These are phyloP conservation scores for Fusarium sp. DNA, from an alignment of 2,329 filamentous ascomycete species.

Conservation along the genomic window DNA sequence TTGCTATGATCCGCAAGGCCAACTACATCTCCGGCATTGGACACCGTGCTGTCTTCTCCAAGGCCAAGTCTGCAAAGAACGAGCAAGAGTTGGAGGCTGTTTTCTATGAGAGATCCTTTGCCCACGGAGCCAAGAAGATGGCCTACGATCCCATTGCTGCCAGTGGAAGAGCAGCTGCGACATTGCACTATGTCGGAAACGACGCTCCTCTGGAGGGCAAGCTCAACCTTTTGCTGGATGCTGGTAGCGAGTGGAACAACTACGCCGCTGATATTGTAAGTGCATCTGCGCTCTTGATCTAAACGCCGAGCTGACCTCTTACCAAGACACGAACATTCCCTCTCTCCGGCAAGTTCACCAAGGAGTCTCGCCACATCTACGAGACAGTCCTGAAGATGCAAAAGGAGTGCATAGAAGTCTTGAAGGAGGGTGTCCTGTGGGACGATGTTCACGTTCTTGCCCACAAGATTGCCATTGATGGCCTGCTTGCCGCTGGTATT, in stretches of 20 bases:
- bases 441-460: slow-evolving; percentile 86
- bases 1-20: slow-evolving; percentile 80
- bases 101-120: slow-evolving; percentile 83
- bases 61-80: slow-evolving; percentile 75
- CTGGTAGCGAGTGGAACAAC: slow-evolving; percentile 81
- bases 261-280: slow-evolving; percentile 78
- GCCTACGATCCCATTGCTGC: slow-evolving; percentile 92
- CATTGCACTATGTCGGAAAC: slow-evolving; percentile 90
- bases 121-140: slow-evolving; percentile 83
- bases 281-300: slow-evolving; percentile 2
- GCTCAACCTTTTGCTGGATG: slow-evolving; percentile 86
- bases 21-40: slow-evolving; percentile 79
- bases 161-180: slow-evolving; percentile 83
- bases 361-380: slow-evolving; percentile 82
- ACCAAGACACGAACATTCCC: slow-evolving; percentile 87
- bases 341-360: slow-evolving; percentile 78
- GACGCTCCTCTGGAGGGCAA: slow-evolving; percentile 78
- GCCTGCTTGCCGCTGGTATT: slow-evolving; percentile 82
- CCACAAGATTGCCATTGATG: slow-evolving; percentile 85
- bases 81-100: slow-evolving; percentile 87
- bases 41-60: slow-evolving; percentile 73
- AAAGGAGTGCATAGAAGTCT: slow-evolving; percentile 77
- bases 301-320: slow-evolving; percentile 12
- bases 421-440: slow-evolving; percentile 83
- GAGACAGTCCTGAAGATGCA: slow-evolving; percentile 91